Evolutionary conservation across 805 yeast species (phyloP).

Genomic region (Cyberlindnera galapagoensis): DNA sequence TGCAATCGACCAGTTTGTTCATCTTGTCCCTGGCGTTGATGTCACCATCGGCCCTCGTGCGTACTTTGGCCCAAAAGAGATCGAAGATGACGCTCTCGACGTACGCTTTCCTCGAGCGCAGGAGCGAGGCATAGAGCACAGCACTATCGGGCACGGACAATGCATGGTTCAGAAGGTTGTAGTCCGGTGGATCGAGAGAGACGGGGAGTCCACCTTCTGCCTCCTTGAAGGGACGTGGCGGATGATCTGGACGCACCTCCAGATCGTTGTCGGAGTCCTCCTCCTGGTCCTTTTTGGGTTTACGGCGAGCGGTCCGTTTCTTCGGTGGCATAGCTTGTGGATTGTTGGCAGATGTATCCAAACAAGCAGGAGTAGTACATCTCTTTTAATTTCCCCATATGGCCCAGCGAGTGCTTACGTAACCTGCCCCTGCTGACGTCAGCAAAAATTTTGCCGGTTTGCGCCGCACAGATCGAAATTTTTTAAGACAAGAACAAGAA

Average conservation of each 20-base stretch:
- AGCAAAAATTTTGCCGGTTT: no score
- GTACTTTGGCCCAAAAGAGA: conserved; percentile 71
- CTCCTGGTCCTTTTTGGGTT: conserved; percentile 11
- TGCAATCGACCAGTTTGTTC: conserved; percentile 81
- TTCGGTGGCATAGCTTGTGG: conserved; percentile 23
- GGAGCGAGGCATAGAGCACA: conserved; percentile 61
- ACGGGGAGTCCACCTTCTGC: conserved; percentile 58
- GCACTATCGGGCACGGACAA: conserved; percentile 68
- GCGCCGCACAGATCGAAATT: no score
- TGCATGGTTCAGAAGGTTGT: conserved; percentile 55
- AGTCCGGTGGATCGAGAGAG: conserved; percentile 57
- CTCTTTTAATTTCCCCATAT: conserved; percentile 5
- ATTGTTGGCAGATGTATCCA: no score
- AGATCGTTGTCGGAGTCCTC: conserved; percentile 22
- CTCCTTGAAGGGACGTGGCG: conserved; percentile 54
- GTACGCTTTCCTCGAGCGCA: conserved; percentile 68
- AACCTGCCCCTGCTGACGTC: no score
- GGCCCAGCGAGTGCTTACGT: no score
- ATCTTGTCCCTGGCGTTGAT: conserved; percentile 73
- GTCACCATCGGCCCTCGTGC: conserved; percentile 34
- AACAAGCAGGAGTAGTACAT: no score
- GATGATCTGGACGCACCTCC: conserved; percentile 19
- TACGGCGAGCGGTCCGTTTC: conserved; percentile 14
- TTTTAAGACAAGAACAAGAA: no score
- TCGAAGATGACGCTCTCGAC: conserved; percentile 62